Conservation (phyloP, 345 rosid genomes). For the Brassica cretica region DNA sequence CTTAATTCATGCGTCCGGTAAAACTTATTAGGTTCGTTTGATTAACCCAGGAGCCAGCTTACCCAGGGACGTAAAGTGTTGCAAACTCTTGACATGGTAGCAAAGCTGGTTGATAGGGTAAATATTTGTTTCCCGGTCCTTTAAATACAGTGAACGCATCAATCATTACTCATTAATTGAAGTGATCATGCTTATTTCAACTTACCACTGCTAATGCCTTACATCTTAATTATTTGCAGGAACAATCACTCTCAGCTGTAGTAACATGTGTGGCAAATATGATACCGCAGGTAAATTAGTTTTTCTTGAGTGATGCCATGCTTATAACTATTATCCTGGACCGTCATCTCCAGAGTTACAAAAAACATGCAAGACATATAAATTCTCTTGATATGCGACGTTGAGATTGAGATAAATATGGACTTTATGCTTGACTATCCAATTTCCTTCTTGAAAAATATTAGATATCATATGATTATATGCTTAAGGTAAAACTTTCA, state of each 20-base stretch:
- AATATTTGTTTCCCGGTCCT: conserved; percentile 10
- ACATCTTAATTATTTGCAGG: conserved; percentile 47
- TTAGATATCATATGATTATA: conserved; percentile 1
- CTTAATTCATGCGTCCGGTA: too few species aligned
- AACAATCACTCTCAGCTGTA: conserved; percentile 86
- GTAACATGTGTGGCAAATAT: conserved; percentile 83
- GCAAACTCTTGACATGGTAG: conserved; percentile 74
- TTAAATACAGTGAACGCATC: neutral
- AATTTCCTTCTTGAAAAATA: conserved; percentile 9
- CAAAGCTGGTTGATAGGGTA: conserved; percentile 78
- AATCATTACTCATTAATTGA: conserved; percentile 10
- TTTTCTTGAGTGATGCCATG: conserved; percentile 9
- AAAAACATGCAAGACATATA: conserved; percentile 4
- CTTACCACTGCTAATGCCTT: conserved; percentile 2
- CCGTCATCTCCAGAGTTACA: conserved; percentile 10
- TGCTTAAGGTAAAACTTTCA: neutral
- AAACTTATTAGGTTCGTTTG: conserved; percentile 11
- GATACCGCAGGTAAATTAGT: conserved; percentile 73
- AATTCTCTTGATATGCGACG: neutral
- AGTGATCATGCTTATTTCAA: neutral
- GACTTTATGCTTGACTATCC: conserved; percentile 13
- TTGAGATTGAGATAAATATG: neutral
- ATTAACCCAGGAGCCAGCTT: conserved; percentile 67
- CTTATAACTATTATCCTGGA: conserved; percentile 17
- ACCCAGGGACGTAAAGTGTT: conserved; percentile 89